Evolutionary conservation across 1,284 basidiomycete genomes (phyloP).

Genomic region (Ceratobasidium sp.): DNA sequence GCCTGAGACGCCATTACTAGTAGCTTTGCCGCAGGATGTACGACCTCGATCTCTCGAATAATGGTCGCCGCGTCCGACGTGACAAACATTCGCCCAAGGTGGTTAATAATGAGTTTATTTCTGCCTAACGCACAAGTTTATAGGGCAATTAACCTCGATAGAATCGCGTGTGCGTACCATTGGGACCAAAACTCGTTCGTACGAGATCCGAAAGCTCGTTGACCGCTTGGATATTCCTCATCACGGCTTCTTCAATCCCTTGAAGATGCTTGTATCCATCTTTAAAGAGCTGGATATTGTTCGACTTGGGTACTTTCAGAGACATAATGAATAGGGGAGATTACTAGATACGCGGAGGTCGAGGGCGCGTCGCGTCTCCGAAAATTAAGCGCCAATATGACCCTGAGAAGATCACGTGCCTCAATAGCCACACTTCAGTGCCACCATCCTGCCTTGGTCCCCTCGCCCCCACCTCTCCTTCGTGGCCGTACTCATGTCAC

Average conservation of each 20-base stretch:
- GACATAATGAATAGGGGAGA: slow-evolving; percentile 70
- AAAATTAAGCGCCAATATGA: slow-evolving; percentile 42
- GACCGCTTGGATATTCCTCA: slow-evolving; percentile 96
- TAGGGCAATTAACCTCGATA: not conserved
- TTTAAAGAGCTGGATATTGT: slow-evolving; percentile 92
- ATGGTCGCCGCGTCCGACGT: slow-evolving; percentile 99
- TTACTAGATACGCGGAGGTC: slow-evolving; percentile 31
- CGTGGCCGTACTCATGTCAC: no score
- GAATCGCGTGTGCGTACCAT: slow-evolving; percentile 68
- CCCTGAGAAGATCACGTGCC: slow-evolving; percentile 13
- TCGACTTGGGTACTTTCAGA: slow-evolving; percentile 92
- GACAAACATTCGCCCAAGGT: slow-evolving; percentile 94
- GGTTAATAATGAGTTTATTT: slow-evolving; percentile 97
- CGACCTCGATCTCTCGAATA: slow-evolving; percentile 97
- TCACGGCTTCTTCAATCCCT: slow-evolving; percentile 92
- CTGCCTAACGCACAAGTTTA: slow-evolving; percentile 65
- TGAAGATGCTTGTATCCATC: slow-evolving; percentile 93
- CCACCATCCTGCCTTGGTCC: no score
- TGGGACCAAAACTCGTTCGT: slow-evolving; percentile 95
- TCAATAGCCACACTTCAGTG: not conserved
- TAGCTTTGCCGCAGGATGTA: slow-evolving; percentile 97
- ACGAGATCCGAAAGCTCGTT: slow-evolving; percentile 95
- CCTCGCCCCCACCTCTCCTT: not conserved
- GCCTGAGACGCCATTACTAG: slow-evolving; percentile 98
- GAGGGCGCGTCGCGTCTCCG: slow-evolving; percentile 46